Evolutionary conservation across 352 stramenopile genomes (phyloP).

Genomic region (Phytophthora aleatoria): DNA sequence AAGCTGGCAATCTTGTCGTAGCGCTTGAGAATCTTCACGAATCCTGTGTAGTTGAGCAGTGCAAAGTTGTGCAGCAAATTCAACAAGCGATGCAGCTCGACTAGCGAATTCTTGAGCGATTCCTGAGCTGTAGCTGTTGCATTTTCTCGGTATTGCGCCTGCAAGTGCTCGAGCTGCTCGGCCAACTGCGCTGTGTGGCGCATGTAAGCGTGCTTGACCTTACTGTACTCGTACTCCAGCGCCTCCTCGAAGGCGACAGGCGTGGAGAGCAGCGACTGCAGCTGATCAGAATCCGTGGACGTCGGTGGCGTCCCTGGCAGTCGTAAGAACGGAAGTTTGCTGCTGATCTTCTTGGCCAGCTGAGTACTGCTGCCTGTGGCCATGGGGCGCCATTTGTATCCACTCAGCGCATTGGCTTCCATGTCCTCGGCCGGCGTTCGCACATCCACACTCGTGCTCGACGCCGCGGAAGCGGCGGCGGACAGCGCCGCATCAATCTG

Average conservation of each 20-base stretch:
- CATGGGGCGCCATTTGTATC: slow-evolving; percentile 41
- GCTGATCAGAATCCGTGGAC: slow-evolving; percentile 31
- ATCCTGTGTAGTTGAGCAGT: slow-evolving; percentile 98
- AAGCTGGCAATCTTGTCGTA: slow-evolving; percentile 81
- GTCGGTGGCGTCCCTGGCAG: slow-evolving; percentile 20
- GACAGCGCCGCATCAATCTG: slow-evolving; percentile 45
- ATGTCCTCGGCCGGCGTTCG: slow-evolving; percentile 26
- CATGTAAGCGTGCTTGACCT: slow-evolving; percentile 93
- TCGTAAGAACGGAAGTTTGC: slow-evolving; percentile 35
- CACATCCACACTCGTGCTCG: slow-evolving; percentile 25
- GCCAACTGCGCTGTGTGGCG: slow-evolving; percentile 83
- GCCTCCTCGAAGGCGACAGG: slow-evolving; percentile 79
- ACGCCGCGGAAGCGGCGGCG: slow-evolving; percentile 8
- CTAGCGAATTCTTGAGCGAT: slow-evolving; percentile 93
- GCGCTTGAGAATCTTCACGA: slow-evolving; percentile 98
- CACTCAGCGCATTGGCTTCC: slow-evolving; percentile 28
- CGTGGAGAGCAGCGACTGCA: slow-evolving; percentile 35
- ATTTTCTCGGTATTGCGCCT: slow-evolving; percentile 63
- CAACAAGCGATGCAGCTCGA: slow-evolving; percentile 93
- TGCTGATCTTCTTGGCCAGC: slow-evolving; percentile 21
- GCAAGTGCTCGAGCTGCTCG: slow-evolving; percentile 86
- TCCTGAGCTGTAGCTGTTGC: slow-evolving; percentile 71
- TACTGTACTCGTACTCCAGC: slow-evolving; percentile 83
- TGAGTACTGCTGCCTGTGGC: slow-evolving; percentile 25
- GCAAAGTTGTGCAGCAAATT: slow-evolving; percentile 97